These are phyloP conservation scores for Scedosporium aurantiacum DNA, from an alignment of 2,329 filamentous ascomycete species.

Conservation along the genomic window DNA sequence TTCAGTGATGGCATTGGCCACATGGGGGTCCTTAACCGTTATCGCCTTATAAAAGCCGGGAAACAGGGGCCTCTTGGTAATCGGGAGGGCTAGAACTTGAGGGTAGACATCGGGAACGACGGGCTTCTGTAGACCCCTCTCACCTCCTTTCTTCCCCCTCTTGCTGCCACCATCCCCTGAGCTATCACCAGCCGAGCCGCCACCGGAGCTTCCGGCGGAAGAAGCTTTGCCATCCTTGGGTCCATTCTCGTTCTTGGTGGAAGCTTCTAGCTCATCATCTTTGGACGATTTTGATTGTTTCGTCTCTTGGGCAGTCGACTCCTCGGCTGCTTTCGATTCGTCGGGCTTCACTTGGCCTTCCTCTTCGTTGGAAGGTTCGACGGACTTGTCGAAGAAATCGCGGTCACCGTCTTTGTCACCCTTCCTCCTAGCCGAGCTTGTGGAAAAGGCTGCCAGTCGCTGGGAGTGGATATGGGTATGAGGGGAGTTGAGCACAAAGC, in stretches of 20 bases:
- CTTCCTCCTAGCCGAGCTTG: constrained; percentile 5
- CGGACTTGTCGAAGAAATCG: constrained; percentile 37
- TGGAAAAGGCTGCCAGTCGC: constrained; percentile 5
- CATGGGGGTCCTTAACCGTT: constrained; percentile 86
- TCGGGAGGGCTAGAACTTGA: constrained; percentile 94
- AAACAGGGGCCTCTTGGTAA: constrained; percentile 85
- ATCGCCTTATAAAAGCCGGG: constrained; percentile 99
- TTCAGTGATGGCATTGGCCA: constrained; percentile 84
- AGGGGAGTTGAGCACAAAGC: not conserved
- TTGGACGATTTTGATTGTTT: constrained; percentile 22
- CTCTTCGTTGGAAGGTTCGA: constrained; percentile 41
- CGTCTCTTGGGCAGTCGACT: constrained; percentile 31
- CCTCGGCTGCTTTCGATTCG: constrained; percentile 22
- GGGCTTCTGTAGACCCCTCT: constrained; percentile 74
- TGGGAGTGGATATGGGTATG: not conserved
- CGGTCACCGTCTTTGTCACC: constrained; percentile 25
- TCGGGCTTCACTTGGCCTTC: constrained; percentile 8
- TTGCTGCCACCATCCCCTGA: constrained; percentile 49
- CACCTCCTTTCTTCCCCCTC: constrained; percentile 57
- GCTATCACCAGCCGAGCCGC: constrained; percentile 39
- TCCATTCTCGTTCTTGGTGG: constrained; percentile 32
- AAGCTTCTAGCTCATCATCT: constrained; percentile 28
- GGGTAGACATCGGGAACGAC: constrained; percentile 91
- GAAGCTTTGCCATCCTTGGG: constrained; percentile 45
- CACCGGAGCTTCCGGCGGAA: constrained; percentile 42